Base-by-base conservation (phyloP, 192 early-diverging fungal species). In the Glomus cerebriforme region DNA sequence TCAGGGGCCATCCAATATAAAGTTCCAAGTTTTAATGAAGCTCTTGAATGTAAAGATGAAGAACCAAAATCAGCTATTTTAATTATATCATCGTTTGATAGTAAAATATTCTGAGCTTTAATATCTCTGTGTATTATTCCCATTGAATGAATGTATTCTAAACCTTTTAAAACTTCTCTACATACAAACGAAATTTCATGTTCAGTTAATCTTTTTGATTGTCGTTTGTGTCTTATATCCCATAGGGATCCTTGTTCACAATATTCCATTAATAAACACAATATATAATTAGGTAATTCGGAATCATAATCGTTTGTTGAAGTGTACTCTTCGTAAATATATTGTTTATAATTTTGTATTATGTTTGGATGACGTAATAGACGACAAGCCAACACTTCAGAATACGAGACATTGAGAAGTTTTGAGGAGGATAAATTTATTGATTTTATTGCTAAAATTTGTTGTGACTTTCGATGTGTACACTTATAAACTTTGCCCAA, bases 1-100 rank as follows among this genome's bases (percentile, higher is more conserved):
- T 88, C 87, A 45, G 87, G 87, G 24, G 87, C 87, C 87, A 88
- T 88, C 76, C 76, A 77, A 77, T 77, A 77, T 67, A 77, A 67
- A 64, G 76, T 77, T 13, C 76, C 76, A 31, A 77, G 32, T 67
- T 77, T 77, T 13, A 77, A 34, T 22, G 35, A 24, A 27, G 76
- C 76, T 45, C 64, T 32, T 27, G 63, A 67, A 29, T 60, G 64
- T n/a, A 77, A 35, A 22, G 76, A 77, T 8, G 39, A 35, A 17
- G 76, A 77, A 12, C 76, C 76, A 5, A 77, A 66, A 67, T 77
- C 76, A 77, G 76, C 76, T 67, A 87, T 83, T 72, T 87, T 87
- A 59, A 87, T 77, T 69, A 79, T 79, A 73, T 84, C 84, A 45
- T 87, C 79, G 76, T 80, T 80, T 26, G 79, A 79, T 9, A 87